Conservation (phyloP, 805 yeast genomes). For the Metschnikowia corniflorae region DNA sequence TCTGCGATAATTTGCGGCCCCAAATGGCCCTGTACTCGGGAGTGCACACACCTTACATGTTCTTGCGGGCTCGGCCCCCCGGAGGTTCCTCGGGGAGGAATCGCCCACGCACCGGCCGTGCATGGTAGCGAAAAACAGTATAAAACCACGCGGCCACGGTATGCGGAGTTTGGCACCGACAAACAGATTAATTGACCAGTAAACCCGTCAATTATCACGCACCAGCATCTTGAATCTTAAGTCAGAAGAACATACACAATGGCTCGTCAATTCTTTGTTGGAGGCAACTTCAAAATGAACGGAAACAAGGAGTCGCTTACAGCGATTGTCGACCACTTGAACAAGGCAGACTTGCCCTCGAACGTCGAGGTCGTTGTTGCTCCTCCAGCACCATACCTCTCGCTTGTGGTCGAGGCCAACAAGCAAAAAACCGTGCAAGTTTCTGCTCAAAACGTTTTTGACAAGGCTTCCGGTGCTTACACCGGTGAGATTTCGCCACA, state of each 20-base stretch:
- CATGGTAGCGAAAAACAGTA: too few species aligned
- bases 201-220: too few species aligned
- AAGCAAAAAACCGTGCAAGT: conserved; percentile 70
- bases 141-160: too few species aligned
- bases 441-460: conserved; percentile 88
- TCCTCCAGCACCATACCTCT: conserved; percentile 93
- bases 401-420: conserved; percentile 65
- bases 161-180: too few species aligned
- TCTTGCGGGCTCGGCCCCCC: conserved; percentile 4
- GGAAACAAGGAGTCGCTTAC: conserved; percentile 86
- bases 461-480: conserved; percentile 91
- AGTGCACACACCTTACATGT: background rate
- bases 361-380: conserved; percentile 91
- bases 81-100: conserved; percentile 8
- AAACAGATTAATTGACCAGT: too few species aligned
- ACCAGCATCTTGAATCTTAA: too few species aligned
- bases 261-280: conserved; percentile 95
- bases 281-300: conserved; percentile 99
- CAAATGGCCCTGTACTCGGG: too few species aligned
- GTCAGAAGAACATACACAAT: too few species aligned
- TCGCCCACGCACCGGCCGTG: conserved; percentile 12
- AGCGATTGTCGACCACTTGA: conserved; percentile 78
- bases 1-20: too few species aligned
- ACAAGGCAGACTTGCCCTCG: conserved; percentile 68
- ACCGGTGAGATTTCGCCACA: conserved; percentile 95